Base-by-base conservation (phyloP, 1,139 yeast species). In the Saccharomyces pastorianus region DNA sequence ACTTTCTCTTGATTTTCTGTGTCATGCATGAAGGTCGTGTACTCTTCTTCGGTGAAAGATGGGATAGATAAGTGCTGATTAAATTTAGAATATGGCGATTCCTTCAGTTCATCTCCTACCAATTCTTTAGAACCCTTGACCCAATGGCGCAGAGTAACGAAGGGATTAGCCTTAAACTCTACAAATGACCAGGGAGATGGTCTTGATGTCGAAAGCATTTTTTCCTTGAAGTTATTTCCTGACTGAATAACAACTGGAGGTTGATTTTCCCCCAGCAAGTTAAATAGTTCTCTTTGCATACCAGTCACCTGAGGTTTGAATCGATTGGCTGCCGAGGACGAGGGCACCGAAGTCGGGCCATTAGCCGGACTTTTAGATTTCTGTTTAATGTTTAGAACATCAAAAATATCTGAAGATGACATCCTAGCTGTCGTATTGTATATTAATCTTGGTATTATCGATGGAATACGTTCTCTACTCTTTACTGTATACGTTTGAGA, bases 281-380 rank as follows among this genome's bases (percentile, higher is more conserved):
- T 87, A 69, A 86, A 91, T 53, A 93, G 75, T 68, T 93, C 99
- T 61, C 99, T 78, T 59, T 89, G 95, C 83, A 93, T 86, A 23
- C 96, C 96, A 14, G 88, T 82, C 58, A 79, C 80, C 58, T 78
- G 77, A 4, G 76, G 75, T 44, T 70, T 64, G 28, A 62, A 61
- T 49, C 63, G 57, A 49, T 59, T 60, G 31, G 58, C 51, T 4
- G 55, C 46, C n/a, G 56, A 51, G 52, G 63, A 46, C 55, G 58
- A 42, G 48, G 56, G 56, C 28, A 58, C 56, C 2, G 61, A 56
- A 6, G 59, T 48, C 11, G 50, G 60, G 63, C 69, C 57, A 59
- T 64, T 28, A 65, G 64, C 49, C 61, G 73, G 64, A 62, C 69
- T 62, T 60, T 67, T 53, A 52, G 66, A 53, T 65, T 68, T 64